Evolutionary conservation across 345 rosid genomes (phyloP), one percentile per base, ranked within the genome.

Genomic region (Streptanthus diversifolius): DNA sequence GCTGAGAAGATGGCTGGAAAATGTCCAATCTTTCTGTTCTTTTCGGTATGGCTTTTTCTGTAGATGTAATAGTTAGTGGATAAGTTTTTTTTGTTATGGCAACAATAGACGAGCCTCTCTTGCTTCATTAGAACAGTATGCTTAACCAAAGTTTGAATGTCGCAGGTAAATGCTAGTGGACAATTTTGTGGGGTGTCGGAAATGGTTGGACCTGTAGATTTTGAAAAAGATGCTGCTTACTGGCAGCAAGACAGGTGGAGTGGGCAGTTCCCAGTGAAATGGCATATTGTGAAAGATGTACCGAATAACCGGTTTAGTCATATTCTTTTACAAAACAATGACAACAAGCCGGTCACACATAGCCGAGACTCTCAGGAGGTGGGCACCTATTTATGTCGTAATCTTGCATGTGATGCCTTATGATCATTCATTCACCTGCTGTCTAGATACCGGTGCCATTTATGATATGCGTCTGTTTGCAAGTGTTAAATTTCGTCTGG

Each of bases 331-430:
- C 82, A 84, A 56, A 86, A 86, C 80, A 88, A 88, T 81, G 93
- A 88, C 47, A 85, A 86, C 72, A 88, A 88, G 78, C 93, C 90
- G 30, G 90, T 86, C 53, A 88, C 93, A 15, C 93, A 88, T 67
- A 88, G 90, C 78, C 82, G 93, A 69, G 93, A 88, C 75, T 82
- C 89, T 47, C 93, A 88, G 73, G 90, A 86, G 93, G 93, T 88
- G 63, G 32, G 19, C 8, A 5, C 17, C 13, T 10, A 21, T 18
- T 63, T 19, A 54, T 22, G 4, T 56, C 11, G 82, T 80, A 74
- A 24, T 11, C 54, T 40, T 15, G 3, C 17, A 15, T 40, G 3
- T 29, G n/a, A 36, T 53, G 3, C 3, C 32, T 55, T 29, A 45
- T 63, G 13, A 14, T 33, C 37, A 21, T 36, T 39, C 8, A 32